A percentile compares a stretch with the other conserved stretches of the same genome.
Conservation (phyloP, 1,284 basidiomycete genomes). For the Microbotryomycetes sp. region DNA sequence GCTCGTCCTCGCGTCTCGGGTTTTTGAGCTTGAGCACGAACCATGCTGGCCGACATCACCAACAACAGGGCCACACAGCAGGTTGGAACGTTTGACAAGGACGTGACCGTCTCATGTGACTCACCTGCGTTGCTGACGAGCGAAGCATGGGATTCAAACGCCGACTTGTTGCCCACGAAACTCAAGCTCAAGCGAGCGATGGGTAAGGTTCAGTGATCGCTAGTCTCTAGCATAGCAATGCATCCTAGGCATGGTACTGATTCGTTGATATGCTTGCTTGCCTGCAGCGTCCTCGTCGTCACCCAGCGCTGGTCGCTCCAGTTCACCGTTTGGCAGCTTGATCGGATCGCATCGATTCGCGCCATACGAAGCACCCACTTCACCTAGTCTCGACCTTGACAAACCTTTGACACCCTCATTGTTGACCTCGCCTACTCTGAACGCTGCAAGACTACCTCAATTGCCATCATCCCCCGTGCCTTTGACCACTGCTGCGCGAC, state of each 20-base stretch:
- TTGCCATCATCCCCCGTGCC: too few species aligned
- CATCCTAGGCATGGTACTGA: too few species aligned
- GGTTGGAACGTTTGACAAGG: too few species aligned
- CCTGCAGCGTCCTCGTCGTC: conserved; percentile 19
- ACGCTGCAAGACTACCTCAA: neutral
- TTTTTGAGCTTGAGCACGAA: neutral
- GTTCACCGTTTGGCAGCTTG: conserved; percentile 24
- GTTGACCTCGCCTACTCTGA: neutral
- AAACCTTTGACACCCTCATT: neutral
- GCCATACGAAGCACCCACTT: conserved; percentile 21
- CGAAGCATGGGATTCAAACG: neutral
- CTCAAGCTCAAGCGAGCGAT: neutral
- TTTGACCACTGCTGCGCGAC: neutral
- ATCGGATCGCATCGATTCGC: conserved; percentile 18
- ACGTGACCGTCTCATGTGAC: neutral
- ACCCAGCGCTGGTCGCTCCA: conserved; percentile 1
- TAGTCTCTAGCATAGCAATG: neutral
- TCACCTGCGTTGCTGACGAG: neutral
- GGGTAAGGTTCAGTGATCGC: neutral
- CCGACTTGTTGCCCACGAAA: neutral
- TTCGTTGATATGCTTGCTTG: too few species aligned
- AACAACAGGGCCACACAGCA: neutral
- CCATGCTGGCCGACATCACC: neutral
- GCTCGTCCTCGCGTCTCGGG: neutral
- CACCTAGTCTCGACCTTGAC: conserved; percentile 7